These are phyloP conservation scores for Aspergillus floridensis DNA, from an alignment of 2,329 filamentous ascomycete genomes.

Conservation along the genomic window DNA sequence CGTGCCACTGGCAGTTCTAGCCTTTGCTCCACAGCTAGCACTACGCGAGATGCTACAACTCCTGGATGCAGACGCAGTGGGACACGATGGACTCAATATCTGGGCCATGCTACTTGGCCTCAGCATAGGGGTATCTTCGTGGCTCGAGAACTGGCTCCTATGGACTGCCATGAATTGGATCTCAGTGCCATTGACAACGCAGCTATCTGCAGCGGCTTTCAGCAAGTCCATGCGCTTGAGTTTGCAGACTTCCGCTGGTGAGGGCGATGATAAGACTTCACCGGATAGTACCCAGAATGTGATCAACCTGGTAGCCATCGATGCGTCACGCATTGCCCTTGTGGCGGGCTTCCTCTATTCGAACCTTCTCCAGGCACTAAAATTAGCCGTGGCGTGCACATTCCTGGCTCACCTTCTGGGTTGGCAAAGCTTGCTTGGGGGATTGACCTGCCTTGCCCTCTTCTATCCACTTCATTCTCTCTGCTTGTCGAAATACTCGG, in stretches of 20 bases:
- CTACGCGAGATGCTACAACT: background rate
- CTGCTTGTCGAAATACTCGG: conserved; percentile 63
- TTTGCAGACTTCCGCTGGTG: background rate
- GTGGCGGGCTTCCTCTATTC: conserved; percentile 66
- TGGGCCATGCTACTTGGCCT: conserved; percentile 1
- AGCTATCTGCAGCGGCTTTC: background rate
- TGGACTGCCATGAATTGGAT: conserved; percentile 5
- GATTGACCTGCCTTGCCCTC: conserved; percentile 62
- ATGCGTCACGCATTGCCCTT: conserved; percentile 66
- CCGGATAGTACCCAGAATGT: background rate
- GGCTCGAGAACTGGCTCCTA: conserved; percentile 7
- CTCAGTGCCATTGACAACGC: background rate
- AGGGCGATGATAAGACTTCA: background rate
- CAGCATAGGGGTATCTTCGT: background rate
- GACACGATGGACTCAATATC: background rate
- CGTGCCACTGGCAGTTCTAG: background rate
- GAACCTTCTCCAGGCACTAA: conserved; percentile 61
- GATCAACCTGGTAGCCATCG: conserved; percentile 74
- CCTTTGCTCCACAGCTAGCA: conserved; percentile 1
- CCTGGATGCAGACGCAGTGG: background rate
- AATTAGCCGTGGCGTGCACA: conserved; percentile 62
- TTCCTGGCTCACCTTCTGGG: conserved; percentile 70
- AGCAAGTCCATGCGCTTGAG: background rate
- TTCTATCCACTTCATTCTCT: conserved; percentile 59
- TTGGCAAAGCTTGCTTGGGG: conserved; percentile 65